phyloP scores from a whole-genome alignment of 2,329 filamentous ascomycete species.

The Ophiostoma sp. region DNA sequence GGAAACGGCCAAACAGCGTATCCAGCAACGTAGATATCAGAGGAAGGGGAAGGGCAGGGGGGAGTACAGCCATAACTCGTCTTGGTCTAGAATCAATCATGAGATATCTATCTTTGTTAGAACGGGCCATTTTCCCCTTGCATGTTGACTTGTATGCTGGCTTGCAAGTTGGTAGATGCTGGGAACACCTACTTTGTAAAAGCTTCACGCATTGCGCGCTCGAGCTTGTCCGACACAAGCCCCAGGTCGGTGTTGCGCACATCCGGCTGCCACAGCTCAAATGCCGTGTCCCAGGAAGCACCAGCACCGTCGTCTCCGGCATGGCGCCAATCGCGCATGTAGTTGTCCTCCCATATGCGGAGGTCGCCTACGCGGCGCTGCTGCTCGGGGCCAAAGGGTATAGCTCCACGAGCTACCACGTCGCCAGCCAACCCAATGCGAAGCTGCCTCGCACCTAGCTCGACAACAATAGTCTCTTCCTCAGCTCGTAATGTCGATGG shows the following conservation, averaged over 20 bases:
- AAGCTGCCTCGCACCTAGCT: conserved; percentile 73
- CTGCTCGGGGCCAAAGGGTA: conserved; percentile 69
- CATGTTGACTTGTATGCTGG: not conserved
- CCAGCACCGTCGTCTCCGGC: conserved; percentile 24
- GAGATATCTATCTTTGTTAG: conserved; percentile 45
- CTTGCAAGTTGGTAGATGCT: not conserved
- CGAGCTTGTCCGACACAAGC: conserved; percentile 79
- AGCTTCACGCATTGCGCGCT: conserved; percentile 72
- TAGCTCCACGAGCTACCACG: conserved; percentile 62
- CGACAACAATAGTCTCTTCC: conserved; percentile 78
- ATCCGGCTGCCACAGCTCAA: conserved; percentile 76
- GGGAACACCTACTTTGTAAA: conserved; percentile 52
- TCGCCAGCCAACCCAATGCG: conserved; percentile 85
- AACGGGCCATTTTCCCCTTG: too few relatives aligned
- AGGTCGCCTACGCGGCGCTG: conserved; percentile 78
- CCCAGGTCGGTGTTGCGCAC: conserved; percentile 67
- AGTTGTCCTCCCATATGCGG: conserved; percentile 58
- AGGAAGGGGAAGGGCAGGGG: conserved; percentile 27
- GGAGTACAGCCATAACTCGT: conserved; percentile 68
- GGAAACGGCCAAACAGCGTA: conserved; percentile 74
- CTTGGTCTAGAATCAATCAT: conserved; percentile 71
- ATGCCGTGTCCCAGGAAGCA: conserved; percentile 56
- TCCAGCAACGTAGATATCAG: conserved; percentile 57
- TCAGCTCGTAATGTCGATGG: conserved; percentile 62
- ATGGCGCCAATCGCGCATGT: conserved; percentile 44